Percentiles rank a stretch among this genome's conserved stretches.
Evolutionary conservation across 345 rosid genomes (phyloP).

Genomic region (Eucalyptus grandis): DNA sequence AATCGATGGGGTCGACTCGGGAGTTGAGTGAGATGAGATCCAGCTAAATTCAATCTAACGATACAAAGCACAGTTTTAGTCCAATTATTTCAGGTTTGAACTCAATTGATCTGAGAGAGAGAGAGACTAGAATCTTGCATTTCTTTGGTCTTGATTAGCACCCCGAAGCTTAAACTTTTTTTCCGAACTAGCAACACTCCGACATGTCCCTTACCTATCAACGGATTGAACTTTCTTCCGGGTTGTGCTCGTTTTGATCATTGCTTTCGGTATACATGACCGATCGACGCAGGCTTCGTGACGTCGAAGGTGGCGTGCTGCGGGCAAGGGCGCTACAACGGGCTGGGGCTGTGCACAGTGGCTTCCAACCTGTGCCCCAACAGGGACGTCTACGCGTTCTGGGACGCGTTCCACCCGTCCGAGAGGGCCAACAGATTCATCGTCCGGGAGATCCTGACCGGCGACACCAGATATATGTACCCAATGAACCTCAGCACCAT

Average conservation of each 20-base stretch:
- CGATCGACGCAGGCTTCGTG: slow-evolving; percentile 38
- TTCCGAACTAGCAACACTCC: not conserved
- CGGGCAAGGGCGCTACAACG: slow-evolving; percentile 90
- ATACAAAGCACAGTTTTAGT: not conserved
- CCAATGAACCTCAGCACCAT: slow-evolving; percentile 93
- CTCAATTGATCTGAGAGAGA: not conserved
- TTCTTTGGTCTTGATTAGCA: not conserved
- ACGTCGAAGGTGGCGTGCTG: slow-evolving; percentile 84
- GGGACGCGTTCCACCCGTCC: slow-evolving; percentile 87
- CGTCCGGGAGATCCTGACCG: slow-evolving; percentile 35
- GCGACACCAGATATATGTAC: slow-evolving; percentile 37
- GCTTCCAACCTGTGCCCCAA: slow-evolving; percentile 68
- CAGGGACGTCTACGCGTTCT: slow-evolving; percentile 54
- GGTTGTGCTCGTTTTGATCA: not conserved
- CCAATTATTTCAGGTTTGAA: not conserved
- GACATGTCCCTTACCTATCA: not conserved
- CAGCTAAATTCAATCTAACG: not conserved
- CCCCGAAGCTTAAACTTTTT: not conserved
- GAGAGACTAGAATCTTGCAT: too few relatives aligned
- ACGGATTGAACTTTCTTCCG: not conserved
- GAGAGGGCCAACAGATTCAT: slow-evolving; percentile 67
- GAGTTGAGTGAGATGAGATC: not conserved
- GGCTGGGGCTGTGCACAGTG: slow-evolving; percentile 68
- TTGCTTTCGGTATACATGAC: not conserved
- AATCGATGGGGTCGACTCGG: accelerated